Conservation (phyloP, 768 basidiomycete genomes). For the Trametes cinnabarina region DNA sequence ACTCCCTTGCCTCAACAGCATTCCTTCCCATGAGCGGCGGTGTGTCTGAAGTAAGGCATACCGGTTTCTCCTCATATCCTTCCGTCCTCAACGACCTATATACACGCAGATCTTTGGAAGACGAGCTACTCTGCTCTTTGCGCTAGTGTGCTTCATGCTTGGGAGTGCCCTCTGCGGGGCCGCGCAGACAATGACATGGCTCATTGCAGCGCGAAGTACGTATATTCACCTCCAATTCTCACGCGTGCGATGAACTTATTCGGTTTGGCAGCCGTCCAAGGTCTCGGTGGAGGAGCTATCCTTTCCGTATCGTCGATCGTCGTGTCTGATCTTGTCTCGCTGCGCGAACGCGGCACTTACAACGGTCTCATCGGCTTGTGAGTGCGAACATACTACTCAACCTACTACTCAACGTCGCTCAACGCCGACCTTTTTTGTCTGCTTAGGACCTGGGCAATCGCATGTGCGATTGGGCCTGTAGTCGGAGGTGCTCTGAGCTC, state of each 20-base stretch:
- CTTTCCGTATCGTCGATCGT: conserved; percentile 16
- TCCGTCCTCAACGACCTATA: too few relatives aligned
- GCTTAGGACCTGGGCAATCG: conserved; percentile 27
- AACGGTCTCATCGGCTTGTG: background rate
- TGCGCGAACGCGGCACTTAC: conserved; percentile 14
- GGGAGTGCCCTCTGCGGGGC: conserved; percentile 40
- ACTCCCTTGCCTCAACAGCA: conserved; percentile 33
- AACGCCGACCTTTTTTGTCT: background rate
- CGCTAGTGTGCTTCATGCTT: conserved; percentile 33
- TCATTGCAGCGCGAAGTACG: conserved; percentile 39
- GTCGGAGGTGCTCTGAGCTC: conserved; percentile 28
- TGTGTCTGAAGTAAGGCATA: too few relatives aligned
- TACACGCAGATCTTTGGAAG: conserved; percentile 37
- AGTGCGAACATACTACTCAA: background rate
- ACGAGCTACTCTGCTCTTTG: conserved; percentile 27
- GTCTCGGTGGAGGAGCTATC: conserved; percentile 21
- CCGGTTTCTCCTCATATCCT: too few relatives aligned
- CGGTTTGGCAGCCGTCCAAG: too few relatives aligned
- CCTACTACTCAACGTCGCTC: too few relatives aligned
- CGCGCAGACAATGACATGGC: conserved; percentile 36
- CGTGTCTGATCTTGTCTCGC: conserved; percentile 17
- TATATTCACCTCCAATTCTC: too few relatives aligned
- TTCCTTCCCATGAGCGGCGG: conserved; percentile 34
- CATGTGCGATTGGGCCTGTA: conserved; percentile 27
- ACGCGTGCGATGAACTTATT: too few relatives aligned